phyloP scores from a whole-genome alignment of 2,329 filamentous ascomycete species.

The Aspergillus intermedius region DNA sequence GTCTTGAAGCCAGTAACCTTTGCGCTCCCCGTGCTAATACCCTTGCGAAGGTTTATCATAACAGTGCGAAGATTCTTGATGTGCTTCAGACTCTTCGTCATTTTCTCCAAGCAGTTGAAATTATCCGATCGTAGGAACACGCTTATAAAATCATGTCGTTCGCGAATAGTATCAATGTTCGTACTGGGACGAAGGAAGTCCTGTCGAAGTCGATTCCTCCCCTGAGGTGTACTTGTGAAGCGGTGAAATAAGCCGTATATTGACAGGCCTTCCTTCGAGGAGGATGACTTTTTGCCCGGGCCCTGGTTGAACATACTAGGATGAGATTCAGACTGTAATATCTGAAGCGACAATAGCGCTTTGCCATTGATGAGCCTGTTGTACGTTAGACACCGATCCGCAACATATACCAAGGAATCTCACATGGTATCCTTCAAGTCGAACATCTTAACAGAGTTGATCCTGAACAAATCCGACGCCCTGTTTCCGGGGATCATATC shows the following conservation, averaged over 20 bases:
- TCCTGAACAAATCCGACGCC: slow-evolving; percentile 50
- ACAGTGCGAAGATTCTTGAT: slow-evolving; percentile 69
- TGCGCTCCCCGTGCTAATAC: slow-evolving; percentile 53
- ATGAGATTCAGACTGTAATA: slow-evolving; percentile 74
- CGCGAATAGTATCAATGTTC: slow-evolving; percentile 59
- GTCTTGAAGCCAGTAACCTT: slow-evolving; percentile 53
- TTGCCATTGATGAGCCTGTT: slow-evolving; percentile 74
- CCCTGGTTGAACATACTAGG: slow-evolving; percentile 75
- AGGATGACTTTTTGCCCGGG: slow-evolving; percentile 53
- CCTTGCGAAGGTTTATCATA: slow-evolving; percentile 67
- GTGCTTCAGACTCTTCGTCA: slow-evolving; percentile 58
- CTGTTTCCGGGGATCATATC: slow-evolving; percentile 57
- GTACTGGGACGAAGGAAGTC: slow-evolving; percentile 74
- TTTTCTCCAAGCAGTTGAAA: slow-evolving; percentile 45
- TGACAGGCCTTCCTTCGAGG: slow-evolving; percentile 73
- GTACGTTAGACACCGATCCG: slow-evolving; percentile 9
- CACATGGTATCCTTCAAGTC: slow-evolving; percentile 58
- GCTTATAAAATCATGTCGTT: slow-evolving; percentile 64
- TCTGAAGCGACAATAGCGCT: slow-evolving; percentile 74
- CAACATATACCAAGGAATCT: slow-evolving; percentile 11
- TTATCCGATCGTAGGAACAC: slow-evolving; percentile 66
- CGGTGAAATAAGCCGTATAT: slow-evolving; percentile 75
- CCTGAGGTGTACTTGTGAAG: slow-evolving; percentile 71
- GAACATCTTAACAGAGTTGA: slow-evolving; percentile 68
- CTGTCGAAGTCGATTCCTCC: slow-evolving; percentile 65